A percentile compares a stretch with the other conserved stretches of the same genome.
These are phyloP conservation scores for Thalassiosira mediterranea DNA, from an alignment of 352 stramenopile genomes.

Conservation along the genomic window DNA sequence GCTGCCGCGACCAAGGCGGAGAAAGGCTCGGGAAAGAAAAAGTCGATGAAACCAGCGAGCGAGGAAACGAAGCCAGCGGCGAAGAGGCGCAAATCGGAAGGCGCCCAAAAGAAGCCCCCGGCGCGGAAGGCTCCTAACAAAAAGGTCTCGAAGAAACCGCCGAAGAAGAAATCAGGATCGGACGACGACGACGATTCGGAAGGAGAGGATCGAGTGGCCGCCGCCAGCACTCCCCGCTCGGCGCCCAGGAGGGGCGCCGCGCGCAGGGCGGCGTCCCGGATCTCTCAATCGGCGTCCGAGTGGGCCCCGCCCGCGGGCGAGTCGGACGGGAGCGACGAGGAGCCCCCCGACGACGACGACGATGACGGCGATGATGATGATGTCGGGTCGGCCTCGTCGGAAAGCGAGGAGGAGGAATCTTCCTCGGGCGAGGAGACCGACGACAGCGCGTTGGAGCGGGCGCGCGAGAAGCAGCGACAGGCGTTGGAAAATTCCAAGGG, in stretches of 20 bases:
- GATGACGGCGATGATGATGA: constrained; percentile 29
- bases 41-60: constrained; percentile 45
- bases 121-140: constrained; percentile 20
- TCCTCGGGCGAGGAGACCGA: constrained; percentile 67
- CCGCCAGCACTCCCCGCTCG: neutral
- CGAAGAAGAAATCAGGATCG: constrained; percentile 36
- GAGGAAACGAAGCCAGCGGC: constrained; percentile 34
- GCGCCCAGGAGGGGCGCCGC: constrained; percentile 27
- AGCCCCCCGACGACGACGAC: constrained; percentile 36
- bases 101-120: constrained; percentile 5
- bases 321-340: constrained; percentile 70
- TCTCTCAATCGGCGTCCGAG: constrained; percentile 44
- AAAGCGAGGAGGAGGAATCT: constrained; percentile 55
- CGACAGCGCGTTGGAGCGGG: constrained; percentile 58
- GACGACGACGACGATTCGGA: neutral
- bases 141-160: constrained; percentile 44
- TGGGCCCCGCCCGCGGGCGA: constrained; percentile 50
- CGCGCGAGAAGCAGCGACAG: constrained; percentile 63
- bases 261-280: constrained; percentile 39
- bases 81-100: constrained; percentile 15
- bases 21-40: neutral
- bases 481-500: constrained; percentile 35
- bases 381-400: constrained; percentile 8
- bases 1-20: neutral
- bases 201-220: neutral